These are phyloP conservation scores for Seiridium unicorne DNA, from an alignment of 2,329 filamentous ascomycete species.

Conservation along the genomic window DNA sequence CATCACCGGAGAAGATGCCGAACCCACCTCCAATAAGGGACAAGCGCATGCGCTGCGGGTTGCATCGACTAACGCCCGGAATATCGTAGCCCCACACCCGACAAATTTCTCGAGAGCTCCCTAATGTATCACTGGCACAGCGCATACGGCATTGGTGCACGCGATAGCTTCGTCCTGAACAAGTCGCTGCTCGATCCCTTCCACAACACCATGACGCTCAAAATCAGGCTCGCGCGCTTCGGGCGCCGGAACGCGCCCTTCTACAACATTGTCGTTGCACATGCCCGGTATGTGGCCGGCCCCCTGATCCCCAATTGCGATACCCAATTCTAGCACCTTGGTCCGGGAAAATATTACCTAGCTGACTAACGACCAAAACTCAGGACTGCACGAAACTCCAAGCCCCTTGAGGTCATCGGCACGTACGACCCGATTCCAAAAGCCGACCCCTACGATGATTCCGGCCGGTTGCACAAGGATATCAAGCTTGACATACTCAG, in stretches of 20 bases:
- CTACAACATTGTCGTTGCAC: constrained; percentile 96
- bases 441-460: constrained; percentile 55
- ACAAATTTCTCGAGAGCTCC: constrained; percentile 1
- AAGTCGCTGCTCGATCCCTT: background rate
- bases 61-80: background rate
- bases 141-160: background rate
- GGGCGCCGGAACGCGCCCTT: constrained; percentile 84
- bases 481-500: constrained; percentile 80
- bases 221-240: constrained; percentile 91
- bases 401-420: constrained; percentile 89
- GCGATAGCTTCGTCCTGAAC: background rate
- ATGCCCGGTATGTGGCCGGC: constrained; percentile 68
- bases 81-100: constrained; percentile 2
- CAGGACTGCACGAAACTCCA: constrained; percentile 82
- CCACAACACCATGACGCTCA: constrained; percentile 41
- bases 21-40: background rate
- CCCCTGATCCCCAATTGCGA: background rate
- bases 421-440: constrained; percentile 71
- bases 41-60: background rate
- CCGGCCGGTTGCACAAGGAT: constrained; percentile 81
- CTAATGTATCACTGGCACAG: background rate
- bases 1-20: background rate
- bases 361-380: background rate
- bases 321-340: background rate
- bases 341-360: background rate